phyloP scores from a whole-genome alignment of 2,329 filamentous ascomycete genomes.

The Microcyclosporella mali region DNA sequence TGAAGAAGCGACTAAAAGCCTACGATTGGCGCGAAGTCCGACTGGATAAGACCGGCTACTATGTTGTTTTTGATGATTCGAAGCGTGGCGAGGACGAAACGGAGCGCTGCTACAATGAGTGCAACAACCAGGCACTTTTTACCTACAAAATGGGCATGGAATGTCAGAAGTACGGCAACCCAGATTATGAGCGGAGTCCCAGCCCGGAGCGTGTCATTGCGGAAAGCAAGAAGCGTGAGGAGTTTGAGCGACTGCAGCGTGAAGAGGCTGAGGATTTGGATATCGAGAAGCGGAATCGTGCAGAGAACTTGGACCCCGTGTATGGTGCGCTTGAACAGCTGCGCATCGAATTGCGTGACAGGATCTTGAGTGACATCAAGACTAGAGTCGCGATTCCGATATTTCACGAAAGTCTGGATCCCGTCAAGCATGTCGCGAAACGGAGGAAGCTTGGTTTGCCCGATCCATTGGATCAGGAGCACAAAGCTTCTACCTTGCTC shows the following conservation, averaged over 20 bases:
- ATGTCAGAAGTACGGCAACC: constrained; percentile 63
- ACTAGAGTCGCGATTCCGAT: constrained; percentile 76
- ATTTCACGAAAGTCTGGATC: constrained; percentile 75
- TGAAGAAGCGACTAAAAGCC: constrained; percentile 81
- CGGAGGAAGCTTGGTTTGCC: constrained; percentile 71
- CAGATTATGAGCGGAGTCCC: constrained; percentile 53
- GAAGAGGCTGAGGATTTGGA: constrained; percentile 80
- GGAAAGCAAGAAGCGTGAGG: constrained; percentile 54
- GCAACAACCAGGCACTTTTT: constrained; percentile 79
- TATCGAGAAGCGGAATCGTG: constrained; percentile 81
- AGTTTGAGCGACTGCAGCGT: constrained; percentile 58
- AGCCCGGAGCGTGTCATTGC: constrained; percentile 46
- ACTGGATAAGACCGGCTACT: constrained; percentile 81
- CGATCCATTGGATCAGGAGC: constrained; percentile 54
- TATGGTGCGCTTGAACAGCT: constrained; percentile 73
- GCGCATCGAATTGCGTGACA: constrained; percentile 73
- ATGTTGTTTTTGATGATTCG: constrained; percentile 79
- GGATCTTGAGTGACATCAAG: constrained; percentile 82
- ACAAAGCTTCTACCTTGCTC: constrained; percentile 44
- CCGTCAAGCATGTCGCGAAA: constrained; percentile 71
- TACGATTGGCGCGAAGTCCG: constrained; percentile 77
- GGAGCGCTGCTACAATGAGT: constrained; percentile 69
- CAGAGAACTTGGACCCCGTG: constrained; percentile 85
- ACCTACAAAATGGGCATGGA: constrained; percentile 92
- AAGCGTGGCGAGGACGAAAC: constrained; percentile 71